Evolutionary conservation across 1,284 basidiomycete genomes (phyloP).

Genomic region (Heterobasidion irregulare): DNA sequence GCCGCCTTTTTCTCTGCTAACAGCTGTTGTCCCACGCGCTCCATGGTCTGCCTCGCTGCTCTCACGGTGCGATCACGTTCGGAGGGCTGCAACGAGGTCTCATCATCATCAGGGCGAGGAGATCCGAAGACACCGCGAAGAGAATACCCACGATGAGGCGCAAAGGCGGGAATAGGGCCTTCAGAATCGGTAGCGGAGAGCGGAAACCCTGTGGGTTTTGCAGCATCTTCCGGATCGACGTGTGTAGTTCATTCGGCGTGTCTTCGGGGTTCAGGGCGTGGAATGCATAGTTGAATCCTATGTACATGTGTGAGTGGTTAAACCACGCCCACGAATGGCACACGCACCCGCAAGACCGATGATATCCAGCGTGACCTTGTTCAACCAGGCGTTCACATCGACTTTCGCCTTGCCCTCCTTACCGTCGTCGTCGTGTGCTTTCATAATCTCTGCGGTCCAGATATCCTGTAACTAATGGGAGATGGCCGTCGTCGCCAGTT

Average conservation of each 20-base stretch:
- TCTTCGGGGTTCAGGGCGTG: constrained; percentile 17
- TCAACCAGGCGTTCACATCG: constrained; percentile 33
- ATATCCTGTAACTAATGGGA: constrained; percentile 17
- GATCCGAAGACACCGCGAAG: neutral
- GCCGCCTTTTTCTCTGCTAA: constrained; percentile 35
- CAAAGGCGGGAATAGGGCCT: constrained; percentile 5
- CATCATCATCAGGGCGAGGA: constrained; percentile 8
- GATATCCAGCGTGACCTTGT: constrained; percentile 37
- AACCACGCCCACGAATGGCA: neutral
- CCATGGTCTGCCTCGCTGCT: constrained; percentile 9
- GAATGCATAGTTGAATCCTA: constrained; percentile 50
- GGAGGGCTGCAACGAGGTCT: constrained; percentile 4
- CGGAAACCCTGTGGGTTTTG: neutral
- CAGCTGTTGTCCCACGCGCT: constrained; percentile 27
- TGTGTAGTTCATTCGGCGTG: constrained; percentile 27
- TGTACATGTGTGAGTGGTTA: neutral
- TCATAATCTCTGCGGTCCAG: constrained; percentile 6
- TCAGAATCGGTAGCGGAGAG: neutral
- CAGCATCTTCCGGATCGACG: constrained; percentile 25
- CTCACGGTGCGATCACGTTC: constrained; percentile 2
- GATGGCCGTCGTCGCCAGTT: neutral
- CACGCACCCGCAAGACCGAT: constrained; percentile 37
- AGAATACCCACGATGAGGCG: constrained; percentile 7
- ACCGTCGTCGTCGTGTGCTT: too few relatives aligned
- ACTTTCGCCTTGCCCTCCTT: neutral